Evolutionary conservation across 2,329 filamentous ascomycete genomes (phyloP).

Genomic region (Sporothrix inflata): DNA sequence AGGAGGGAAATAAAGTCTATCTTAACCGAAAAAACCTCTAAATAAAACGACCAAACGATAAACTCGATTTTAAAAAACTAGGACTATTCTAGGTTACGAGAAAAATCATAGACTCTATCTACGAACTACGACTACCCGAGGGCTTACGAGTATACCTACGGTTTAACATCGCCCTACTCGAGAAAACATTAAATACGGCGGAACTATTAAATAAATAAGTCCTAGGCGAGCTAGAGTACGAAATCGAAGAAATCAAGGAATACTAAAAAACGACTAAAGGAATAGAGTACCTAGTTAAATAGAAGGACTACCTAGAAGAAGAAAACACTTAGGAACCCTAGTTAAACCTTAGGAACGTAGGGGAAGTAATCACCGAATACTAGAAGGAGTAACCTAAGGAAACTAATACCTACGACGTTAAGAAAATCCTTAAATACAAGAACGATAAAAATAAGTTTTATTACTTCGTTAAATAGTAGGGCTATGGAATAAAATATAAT

Average conservation of each 20-base stretch:
- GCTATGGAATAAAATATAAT: too few species aligned
- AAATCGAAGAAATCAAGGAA: not conserved
- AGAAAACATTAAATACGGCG: not conserved
- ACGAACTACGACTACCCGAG: not conserved
- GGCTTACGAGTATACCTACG: not conserved
- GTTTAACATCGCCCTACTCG: not conserved
- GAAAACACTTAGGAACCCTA: too few species aligned
- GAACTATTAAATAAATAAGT: not conserved
- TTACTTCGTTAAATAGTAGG: too few species aligned
- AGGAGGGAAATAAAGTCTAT: constrained; percentile 1
- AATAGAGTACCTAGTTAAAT: too few species aligned
- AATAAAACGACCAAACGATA: not conserved
- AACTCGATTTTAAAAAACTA: not conserved
- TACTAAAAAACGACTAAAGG: too few species aligned
- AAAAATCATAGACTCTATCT: not conserved
- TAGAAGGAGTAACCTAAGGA: too few species aligned
- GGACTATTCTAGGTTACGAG: not conserved
- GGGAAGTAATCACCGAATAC: too few species aligned
- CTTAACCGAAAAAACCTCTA: not conserved
- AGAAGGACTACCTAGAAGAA: too few species aligned
- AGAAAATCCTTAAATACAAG: too few species aligned
- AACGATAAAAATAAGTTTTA: not conserved
- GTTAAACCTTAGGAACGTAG: too few species aligned
- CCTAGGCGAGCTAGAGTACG: not conserved
- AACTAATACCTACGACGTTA: too few species aligned